Conservation (phyloP, 106 monocot species). For the Hemerocallis citrina region DNA sequence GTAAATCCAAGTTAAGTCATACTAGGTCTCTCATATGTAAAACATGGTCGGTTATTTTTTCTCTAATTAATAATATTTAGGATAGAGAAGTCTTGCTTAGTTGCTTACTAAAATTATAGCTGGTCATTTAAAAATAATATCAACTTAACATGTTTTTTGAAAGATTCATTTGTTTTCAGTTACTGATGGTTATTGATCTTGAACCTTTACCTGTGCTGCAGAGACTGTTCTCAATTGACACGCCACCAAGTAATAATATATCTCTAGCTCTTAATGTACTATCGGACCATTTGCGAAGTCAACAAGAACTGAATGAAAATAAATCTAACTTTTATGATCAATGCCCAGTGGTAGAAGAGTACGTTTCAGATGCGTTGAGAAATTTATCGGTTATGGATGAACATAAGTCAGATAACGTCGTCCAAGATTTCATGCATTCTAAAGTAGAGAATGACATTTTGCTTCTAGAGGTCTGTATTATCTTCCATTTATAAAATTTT, state of each 20-base stretch:
- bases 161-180: not conserved
- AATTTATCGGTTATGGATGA: not conserved
- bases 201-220: constrained; percentile 3
- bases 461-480: constrained; percentile 4
- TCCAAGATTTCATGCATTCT: constrained; percentile 6
- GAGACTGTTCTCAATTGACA: constrained; percentile 3
- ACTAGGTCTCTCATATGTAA: not conserved
- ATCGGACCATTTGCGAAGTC: not conserved
- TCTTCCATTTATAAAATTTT: not conserved
- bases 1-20: not conserved
- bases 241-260: not conserved
- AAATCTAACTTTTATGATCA: constrained; percentile 15
- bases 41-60: not conserved
- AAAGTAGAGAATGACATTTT: not conserved
- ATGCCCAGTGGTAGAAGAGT: constrained; percentile 4
- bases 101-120: not conserved
- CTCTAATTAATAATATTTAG: not conserved
- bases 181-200: not conserved
- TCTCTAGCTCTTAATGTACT: not conserved
- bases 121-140: not conserved
- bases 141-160: not conserved
- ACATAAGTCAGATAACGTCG: not conserved
- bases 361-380: not conserved
- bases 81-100: not conserved
- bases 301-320: constrained; percentile 5